Percentiles rank a stretch among this genome's conserved stretches.
Conservation (phyloP, 2,329 filamentous ascomycete species). For the Sporothrix humicola region DNA sequence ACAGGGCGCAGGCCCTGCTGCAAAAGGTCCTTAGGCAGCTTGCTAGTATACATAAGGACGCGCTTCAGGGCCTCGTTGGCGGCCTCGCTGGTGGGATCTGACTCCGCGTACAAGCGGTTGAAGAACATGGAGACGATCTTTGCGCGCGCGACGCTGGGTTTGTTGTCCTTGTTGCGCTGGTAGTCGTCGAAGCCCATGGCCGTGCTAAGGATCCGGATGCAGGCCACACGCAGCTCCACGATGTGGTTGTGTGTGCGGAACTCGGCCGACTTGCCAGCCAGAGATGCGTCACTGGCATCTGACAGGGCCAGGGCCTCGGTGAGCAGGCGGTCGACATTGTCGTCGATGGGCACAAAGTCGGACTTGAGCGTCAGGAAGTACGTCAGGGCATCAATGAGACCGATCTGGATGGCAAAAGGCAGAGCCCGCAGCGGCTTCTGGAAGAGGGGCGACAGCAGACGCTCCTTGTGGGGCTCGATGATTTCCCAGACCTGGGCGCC, state of each 20-base stretch:
- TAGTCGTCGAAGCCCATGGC: slow-evolving; percentile 95
- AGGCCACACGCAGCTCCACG: slow-evolving; percentile 87
- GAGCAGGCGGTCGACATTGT: slow-evolving; percentile 84
- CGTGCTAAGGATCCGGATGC: slow-evolving; percentile 88
- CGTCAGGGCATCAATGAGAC: slow-evolving; percentile 96
- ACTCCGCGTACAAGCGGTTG: slow-evolving; percentile 94
- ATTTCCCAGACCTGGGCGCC: slow-evolving; percentile 84
- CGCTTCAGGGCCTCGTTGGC: slow-evolving; percentile 89
- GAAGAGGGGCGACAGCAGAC: slow-evolving; percentile 88
- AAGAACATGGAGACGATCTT: slow-evolving; percentile 96
- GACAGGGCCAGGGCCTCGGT: slow-evolving; percentile 93
- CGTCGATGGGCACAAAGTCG: slow-evolving; percentile 89
- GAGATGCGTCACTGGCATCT: slow-evolving; percentile 89
- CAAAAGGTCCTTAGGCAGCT: slow-evolving; percentile 91
- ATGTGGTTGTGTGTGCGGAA: slow-evolving; percentile 96
- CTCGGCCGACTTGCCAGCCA: slow-evolving; percentile 91
- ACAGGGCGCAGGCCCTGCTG: slow-evolving; percentile 94
- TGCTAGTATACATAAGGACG: slow-evolving; percentile 85
- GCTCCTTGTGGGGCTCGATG: slow-evolving; percentile 86
- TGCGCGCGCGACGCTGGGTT: slow-evolving; percentile 55
- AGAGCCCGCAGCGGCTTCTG: slow-evolving; percentile 91
- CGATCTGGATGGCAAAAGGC: slow-evolving; percentile 94
- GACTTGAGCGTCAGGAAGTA: slow-evolving; percentile 90
- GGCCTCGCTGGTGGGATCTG: slow-evolving; percentile 88
- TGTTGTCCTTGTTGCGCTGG: slow-evolving; percentile 72